Percentiles rank a stretch among this genome's conserved stretches.
phyloP scores from a whole-genome alignment of 2,329 filamentous ascomycete genomes.

The Stachybotrys echinatus region DNA sequence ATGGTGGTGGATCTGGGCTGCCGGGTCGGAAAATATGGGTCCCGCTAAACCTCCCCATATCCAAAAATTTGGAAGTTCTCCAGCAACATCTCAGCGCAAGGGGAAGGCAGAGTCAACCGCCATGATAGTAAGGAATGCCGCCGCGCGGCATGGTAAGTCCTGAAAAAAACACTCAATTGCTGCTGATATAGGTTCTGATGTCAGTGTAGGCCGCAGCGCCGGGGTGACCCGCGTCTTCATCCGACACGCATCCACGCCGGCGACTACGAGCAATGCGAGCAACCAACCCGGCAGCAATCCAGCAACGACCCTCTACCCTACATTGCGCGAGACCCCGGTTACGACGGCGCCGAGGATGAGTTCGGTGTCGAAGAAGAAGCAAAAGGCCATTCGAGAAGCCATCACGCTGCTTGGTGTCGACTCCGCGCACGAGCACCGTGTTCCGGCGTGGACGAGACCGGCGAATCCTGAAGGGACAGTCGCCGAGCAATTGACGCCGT shows the following conservation, averaged over 20 bases:
- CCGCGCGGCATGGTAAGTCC: constrained; percentile 49
- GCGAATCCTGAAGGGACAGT: constrained; percentile 25
- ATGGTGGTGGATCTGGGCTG: neutral
- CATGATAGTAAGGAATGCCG: constrained; percentile 53
- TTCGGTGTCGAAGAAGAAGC: constrained; percentile 33
- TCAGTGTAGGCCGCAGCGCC: constrained; percentile 43
- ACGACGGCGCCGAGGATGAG: no score
- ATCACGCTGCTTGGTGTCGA: constrained; percentile 28
- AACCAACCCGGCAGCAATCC: neutral
- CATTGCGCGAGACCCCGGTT: constrained; percentile 15
- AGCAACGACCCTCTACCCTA: constrained; percentile 11
- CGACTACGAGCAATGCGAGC: constrained; percentile 9
- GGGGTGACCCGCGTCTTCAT: constrained; percentile 38
- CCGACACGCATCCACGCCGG: constrained; percentile 17
- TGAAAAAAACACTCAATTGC: neutral
- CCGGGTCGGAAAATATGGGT: constrained; percentile 14
- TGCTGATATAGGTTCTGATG: constrained; percentile 2
- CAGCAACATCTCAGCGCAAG: constrained; percentile 9
- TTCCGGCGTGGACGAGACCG: constrained; percentile 24
- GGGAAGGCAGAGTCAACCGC: constrained; percentile 19
- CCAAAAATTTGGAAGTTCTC: constrained; percentile 23
- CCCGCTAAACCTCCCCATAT: constrained; percentile 8
- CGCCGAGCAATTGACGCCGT: constrained; percentile 27
- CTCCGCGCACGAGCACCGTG: constrained; percentile 26
- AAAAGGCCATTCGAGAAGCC: constrained; percentile 23